phyloP scores from a whole-genome alignment of 2,329 filamentous ascomycete genomes.

The Aspergillus ochraceoroseus region DNA sequence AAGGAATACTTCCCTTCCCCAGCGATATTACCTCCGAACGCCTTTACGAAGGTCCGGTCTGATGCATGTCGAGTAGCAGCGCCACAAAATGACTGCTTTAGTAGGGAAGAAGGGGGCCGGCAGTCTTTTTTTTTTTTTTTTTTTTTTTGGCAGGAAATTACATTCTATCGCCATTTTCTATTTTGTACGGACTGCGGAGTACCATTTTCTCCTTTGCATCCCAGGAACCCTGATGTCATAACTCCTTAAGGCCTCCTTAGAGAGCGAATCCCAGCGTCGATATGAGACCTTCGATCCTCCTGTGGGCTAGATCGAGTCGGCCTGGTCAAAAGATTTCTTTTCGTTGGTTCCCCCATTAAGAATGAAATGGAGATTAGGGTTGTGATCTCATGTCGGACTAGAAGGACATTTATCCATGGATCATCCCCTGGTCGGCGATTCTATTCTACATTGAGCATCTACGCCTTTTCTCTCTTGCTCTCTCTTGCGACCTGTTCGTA shows the following conservation, averaged over 20 bases:
- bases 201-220: background rate
- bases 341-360: too few relatives aligned
- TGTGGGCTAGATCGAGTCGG: conserved; percentile 11
- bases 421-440: background rate
- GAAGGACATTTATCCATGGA: conserved; percentile 7
- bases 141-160: too few relatives aligned
- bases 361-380: too few relatives aligned
- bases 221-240: conserved; percentile 18
- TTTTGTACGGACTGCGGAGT: background rate
- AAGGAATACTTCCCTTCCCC: too few relatives aligned
- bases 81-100: background rate
- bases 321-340: conserved; percentile 1
- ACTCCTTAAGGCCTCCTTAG: background rate
- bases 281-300: conserved; percentile 6
- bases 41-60: too few relatives aligned
- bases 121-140: background rate
- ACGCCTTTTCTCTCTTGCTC: too few relatives aligned
- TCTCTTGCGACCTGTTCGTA: background rate
- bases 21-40: too few relatives aligned
- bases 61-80: conserved; percentile 2
- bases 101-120: conserved; percentile 1
- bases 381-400: conserved; percentile 16
- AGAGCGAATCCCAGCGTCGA: conserved; percentile 7
- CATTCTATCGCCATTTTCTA: too few relatives aligned
- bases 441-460: background rate